Base-by-base conservation (phyloP, 2,329 filamentous ascomycete species). In the Exophiala bonariae region DNA sequence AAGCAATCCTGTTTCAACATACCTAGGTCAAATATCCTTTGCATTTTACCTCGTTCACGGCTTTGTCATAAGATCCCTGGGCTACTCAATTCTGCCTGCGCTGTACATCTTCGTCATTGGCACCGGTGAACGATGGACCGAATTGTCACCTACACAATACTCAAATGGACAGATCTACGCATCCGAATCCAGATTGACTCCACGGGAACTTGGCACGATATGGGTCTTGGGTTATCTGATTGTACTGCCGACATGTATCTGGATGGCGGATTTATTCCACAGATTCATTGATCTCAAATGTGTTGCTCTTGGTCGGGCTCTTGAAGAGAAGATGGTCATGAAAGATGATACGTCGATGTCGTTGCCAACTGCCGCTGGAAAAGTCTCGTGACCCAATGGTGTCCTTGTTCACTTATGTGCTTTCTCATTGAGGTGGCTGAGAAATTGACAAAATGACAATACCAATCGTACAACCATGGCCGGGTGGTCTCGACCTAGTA, bases 31-130 rank as follows among this genome's bases (percentile, higher is more conserved):
- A 36, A 69, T 73, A 38, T 72, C 69, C 1, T 74, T 69, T 50
- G 66, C 70, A 3, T 66, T 74, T 37, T 74, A 74, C 40, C 66
- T 73, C 35, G 68, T 73, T 17, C 71, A 74, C 40, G 68, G 68
- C 2, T 68, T 67, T 3, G 66, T 68, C 26, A 60, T 71, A 3
- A 67, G 69, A 43, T 65, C 62, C 1, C 52, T 70, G 17, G 68
- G 68, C 10, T 70, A 69, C 55, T 59, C 65, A 0, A 56, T 71
- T 20, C 14, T 41, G 22, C 38, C 38, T n/a, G 26, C n/a, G 8
- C 18, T 41, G 6, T 44, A 44, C 41, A 22, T 17, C 17, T 20
- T 44, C 8, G 28, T 34, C 11, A 44, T 44, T 18, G 4, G 9
- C 11, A 30, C 20, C 17, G 26, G 26, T 3, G 3, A 34, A 7